Evolutionary conservation across 805 yeast species (phyloP), one percentile per base, ranked within the genome.

Genomic region (Yamadazyma insecticola): DNA sequence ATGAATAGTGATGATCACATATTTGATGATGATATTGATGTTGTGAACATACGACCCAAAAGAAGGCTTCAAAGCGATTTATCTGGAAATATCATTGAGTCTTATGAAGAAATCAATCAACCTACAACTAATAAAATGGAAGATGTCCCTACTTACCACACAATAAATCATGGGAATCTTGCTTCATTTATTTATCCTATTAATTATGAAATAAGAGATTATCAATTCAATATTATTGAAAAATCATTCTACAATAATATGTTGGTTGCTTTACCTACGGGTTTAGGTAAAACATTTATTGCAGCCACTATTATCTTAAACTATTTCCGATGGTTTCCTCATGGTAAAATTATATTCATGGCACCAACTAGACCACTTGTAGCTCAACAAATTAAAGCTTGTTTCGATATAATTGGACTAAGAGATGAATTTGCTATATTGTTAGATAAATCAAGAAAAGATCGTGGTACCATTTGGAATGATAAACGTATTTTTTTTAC

Each of bases 361-460:
- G 98, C 99, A 0, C 99, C 99, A 0, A 92, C 99, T 2, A 69
- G 89, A 42, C 99, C 99, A 0, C 67, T 92, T 33, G 97, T 92
- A 5, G 89, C 96, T 1, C 99, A 92, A 58, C 98, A 92, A 57
- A 83, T 90, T 43, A 83, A 82, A 48, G 97, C 97, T 1, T 92
- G 96, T 51, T 70, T 87, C 33, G 81, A 86, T 6, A 78, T 85
- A 11, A 81, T 95, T 0, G 97, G 96, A 3, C 76, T 94, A 13
- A 62, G 78, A 29, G 62, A 72, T 14, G 81, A 81, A 27, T 84
- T 90, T 2, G 94, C 96, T 0, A 83, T 89, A 28, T 57, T 89
- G 35, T 57, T 89, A 24, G 89, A 72, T 48, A 81, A 60, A 58
- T 59, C 67, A 9, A 55, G 64, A 26, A 51, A 56, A 29, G 78